Evolutionary conservation across 768 basidiomycete genomes (phyloP).

Genomic region (Crassisporium funariophilum): DNA sequence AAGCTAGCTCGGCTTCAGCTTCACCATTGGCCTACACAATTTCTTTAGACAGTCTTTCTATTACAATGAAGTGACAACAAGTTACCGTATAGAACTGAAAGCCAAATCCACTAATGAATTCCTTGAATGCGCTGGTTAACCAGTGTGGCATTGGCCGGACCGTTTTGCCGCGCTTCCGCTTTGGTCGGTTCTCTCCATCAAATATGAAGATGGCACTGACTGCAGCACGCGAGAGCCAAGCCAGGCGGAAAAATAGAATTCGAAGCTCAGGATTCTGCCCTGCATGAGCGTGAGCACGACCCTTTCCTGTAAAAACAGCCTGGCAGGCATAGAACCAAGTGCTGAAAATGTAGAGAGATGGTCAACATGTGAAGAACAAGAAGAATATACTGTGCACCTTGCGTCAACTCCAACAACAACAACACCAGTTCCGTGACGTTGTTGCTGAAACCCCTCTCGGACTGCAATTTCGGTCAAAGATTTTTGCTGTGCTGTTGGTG

Average conservation of each 20-base stretch:
- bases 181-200: constrained; percentile 46
- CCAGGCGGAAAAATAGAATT: constrained; percentile 45
- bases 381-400: background rate
- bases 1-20: constrained; percentile 75
- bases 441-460: background rate
- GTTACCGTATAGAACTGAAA: constrained; percentile 34
- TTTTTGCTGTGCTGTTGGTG: background rate
- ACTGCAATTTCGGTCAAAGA: background rate
- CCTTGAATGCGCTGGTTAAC: constrained; percentile 23
- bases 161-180: constrained; percentile 39
- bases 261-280: constrained; percentile 48
- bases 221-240: constrained; percentile 35
- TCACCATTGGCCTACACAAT: constrained; percentile 60
- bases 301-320: background rate
- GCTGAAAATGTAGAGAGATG: background rate
- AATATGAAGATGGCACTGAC: constrained; percentile 51
- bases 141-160: constrained; percentile 30
- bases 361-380: background rate
- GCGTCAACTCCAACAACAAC: background rate
- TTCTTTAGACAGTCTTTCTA: background rate
- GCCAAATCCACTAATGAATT: constrained; percentile 43
- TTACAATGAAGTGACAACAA: background rate
- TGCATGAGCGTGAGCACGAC: constrained; percentile 14
- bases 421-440: background rate
- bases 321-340: background rate